Base-by-base conservation (phyloP, 305 asterid species). In the Fraxinus paxiana region DNA sequence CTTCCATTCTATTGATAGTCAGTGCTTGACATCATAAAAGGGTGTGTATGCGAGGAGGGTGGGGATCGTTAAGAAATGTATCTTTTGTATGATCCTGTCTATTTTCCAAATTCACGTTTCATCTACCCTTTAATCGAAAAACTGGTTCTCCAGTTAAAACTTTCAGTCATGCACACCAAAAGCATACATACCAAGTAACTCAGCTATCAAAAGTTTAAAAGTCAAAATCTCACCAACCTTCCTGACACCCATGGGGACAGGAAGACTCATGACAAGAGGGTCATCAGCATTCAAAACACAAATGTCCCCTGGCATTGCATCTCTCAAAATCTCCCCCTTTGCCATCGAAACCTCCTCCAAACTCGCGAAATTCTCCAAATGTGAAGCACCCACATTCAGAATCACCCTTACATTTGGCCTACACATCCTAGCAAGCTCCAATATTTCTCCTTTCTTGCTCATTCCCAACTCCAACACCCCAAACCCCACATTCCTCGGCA, bases 221-320 rank as follows among this genome's bases (percentile, higher is more conserved):
- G n/a, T 43, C 22, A 6, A 79, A 28, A 15, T 26, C 6, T 61
- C 76, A 72, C 51, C 31, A 15, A 81, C 86, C 85, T 86, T 83
- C 79, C 78, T 70, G 24, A 78, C 87, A 76, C 84, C 85, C 22
- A n/a, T 46, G 26, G 84, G 79, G 74, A 84, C 77, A 17, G 77
- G 84, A 46, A 83, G 84, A 22, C 80, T 76, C 89, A 51, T 76
- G 76, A 86, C 85, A 75, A 79, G 87, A 73, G 85, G 85, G 76
- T 86, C 89, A 79, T 86, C 87, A 28, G 82, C 89, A 83, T 81
- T 86, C 78, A 86, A 38, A 78, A 86, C 87, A 81, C 87, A 86
- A 4, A 81, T 82, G 80, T 83, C 77, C 70, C 85, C 84, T 4
- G 51, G 17, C 85, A 46, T 22, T 61, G 89, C 89, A 20, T 79